phyloP scores from a whole-genome alignment of 2,329 filamentous ascomycete genomes.

The Cercospora zeae-maydis region DNA sequence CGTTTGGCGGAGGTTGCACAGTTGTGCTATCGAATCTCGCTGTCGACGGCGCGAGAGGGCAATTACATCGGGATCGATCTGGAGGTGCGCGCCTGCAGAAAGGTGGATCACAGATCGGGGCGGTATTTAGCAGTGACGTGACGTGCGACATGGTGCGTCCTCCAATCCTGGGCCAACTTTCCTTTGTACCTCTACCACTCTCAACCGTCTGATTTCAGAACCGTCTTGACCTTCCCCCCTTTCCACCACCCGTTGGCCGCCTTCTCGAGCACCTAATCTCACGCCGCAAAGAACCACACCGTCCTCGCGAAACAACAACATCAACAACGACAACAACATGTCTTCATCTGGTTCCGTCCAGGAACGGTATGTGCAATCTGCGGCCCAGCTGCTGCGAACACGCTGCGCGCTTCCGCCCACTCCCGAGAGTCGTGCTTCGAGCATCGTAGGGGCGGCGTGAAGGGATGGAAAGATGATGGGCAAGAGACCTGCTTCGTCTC shows the following conservation, averaged over 20 bases:
- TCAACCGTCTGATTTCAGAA: background rate
- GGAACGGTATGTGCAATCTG: conserved; percentile 23
- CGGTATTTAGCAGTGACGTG: background rate
- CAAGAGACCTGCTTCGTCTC: background rate
- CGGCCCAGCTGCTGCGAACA: background rate
- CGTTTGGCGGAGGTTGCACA: background rate
- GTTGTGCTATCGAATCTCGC: background rate
- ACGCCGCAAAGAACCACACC: conserved; percentile 2
- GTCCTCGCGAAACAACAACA: background rate
- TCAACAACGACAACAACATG: conserved; percentile 8
- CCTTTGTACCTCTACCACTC: background rate
- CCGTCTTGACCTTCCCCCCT: background rate
- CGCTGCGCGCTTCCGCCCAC: background rate
- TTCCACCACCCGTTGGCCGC: background rate
- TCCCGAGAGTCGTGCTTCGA: background rate
- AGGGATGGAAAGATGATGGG: background rate
- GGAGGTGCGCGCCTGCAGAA: background rate
- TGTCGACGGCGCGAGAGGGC: background rate
- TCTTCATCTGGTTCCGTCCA: conserved; percentile 26
- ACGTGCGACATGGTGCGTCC: background rate
- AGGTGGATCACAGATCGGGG: background rate
- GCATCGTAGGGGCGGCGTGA: background rate
- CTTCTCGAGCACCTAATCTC: background rate
- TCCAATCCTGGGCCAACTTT: conserved; percentile 2
- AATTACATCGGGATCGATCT: background rate